Evolutionary conservation across 345 rosid species (phyloP).

Genomic region (Dipteronia dyeriana): DNA sequence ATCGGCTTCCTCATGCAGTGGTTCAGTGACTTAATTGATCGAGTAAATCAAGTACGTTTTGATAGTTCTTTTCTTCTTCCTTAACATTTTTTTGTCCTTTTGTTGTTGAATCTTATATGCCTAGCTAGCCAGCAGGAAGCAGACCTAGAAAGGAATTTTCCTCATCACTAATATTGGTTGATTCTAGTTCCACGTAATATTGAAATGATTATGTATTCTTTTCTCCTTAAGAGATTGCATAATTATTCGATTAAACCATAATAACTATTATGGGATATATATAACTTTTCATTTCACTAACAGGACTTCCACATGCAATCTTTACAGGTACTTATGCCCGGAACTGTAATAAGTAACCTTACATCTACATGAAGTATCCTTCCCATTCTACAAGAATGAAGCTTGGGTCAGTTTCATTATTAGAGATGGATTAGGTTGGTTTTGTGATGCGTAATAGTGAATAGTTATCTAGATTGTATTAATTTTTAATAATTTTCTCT

Average conservation of each 20-base stretch:
- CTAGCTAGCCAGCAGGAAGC: not conserved
- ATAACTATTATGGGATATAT: conserved; percentile 4
- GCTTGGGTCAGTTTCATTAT: not conserved
- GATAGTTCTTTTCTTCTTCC: not conserved
- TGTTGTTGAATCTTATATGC: not conserved
- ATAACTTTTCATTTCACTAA: conserved; percentile 2
- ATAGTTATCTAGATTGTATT: not conserved
- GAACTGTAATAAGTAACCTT: not conserved
- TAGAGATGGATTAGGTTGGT: not conserved
- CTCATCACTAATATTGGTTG: not conserved
- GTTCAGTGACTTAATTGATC: conserved; percentile 36
- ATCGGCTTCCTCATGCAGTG: conserved; percentile 41
- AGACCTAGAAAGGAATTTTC: too few species aligned
- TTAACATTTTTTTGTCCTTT: not conserved
- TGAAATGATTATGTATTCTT: not conserved
- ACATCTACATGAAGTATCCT: conserved; percentile 1
- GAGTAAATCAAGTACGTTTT: conserved; percentile 31
- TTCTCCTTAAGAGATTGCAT: not conserved
- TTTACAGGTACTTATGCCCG: conserved; percentile 19
- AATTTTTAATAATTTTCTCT: too few species aligned
- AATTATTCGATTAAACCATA: not conserved
- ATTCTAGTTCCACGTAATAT: not conserved
- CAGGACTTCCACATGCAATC: not conserved
- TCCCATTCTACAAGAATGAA: not conserved
- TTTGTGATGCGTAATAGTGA: too few species aligned